A percentile compares a stretch with the other conserved stretches of the same genome.
phyloP scores from a whole-genome alignment of 2,329 filamentous ascomycete genomes.

The Cadophora luteo-olivacea region DNA sequence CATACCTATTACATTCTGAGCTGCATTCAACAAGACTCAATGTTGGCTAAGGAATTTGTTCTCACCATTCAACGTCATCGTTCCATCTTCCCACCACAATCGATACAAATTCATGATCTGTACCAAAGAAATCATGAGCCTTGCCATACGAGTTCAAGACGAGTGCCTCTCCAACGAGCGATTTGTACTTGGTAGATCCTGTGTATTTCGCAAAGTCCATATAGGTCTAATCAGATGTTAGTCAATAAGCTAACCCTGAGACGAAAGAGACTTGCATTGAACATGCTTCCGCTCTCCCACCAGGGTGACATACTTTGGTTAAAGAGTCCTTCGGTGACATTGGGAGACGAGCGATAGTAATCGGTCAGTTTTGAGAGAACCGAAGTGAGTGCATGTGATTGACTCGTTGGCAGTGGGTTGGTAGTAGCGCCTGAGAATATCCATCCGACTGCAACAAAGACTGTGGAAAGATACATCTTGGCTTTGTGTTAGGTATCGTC shows the following conservation, averaged over 20 bases:
- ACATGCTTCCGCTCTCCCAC: slow-evolving; percentile 22
- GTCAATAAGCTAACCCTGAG: not conserved
- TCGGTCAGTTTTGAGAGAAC: slow-evolving; percentile 19
- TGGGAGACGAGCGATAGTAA: slow-evolving; percentile 17
- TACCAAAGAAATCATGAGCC: slow-evolving; percentile 21
- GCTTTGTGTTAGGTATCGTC: not conserved
- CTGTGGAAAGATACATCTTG: not conserved
- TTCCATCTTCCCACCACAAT: slow-evolving; percentile 21
- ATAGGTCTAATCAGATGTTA: slow-evolving; percentile 6
- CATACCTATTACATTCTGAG: not conserved
- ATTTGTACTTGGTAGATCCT: slow-evolving; percentile 1
- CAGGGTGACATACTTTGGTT: slow-evolving; percentile 18
- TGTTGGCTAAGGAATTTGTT: not conserved
- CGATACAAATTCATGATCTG: slow-evolving; percentile 16
- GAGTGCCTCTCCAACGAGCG: slow-evolving; percentile 7
- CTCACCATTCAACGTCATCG: slow-evolving; percentile 23
- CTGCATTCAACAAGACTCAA: not conserved
- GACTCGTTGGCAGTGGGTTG: not conserved
- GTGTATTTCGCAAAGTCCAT: slow-evolving; percentile 21
- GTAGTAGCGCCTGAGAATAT: too few species aligned
- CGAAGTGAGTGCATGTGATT: not conserved
- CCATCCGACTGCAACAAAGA: not conserved
- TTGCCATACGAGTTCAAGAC: slow-evolving; percentile 21
- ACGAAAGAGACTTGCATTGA: not conserved
- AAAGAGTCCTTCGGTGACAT: slow-evolving; percentile 16